Conservation (phyloP, 23 red algal genomes). For the Chondrus crispus region DNA sequence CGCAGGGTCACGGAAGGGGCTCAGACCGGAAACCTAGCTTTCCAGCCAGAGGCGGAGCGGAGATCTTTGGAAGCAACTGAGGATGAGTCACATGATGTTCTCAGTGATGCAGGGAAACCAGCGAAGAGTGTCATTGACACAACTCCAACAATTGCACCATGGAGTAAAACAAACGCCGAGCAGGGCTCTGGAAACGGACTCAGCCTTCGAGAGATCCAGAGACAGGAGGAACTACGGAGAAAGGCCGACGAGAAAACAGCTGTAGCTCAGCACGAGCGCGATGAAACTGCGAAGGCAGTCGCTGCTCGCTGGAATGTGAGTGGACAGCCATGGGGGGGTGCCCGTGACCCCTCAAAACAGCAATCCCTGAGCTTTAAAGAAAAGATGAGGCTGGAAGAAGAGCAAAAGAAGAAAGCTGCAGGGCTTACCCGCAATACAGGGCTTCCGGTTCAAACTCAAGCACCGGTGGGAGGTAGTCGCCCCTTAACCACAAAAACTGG, state of each 20-base stretch:
- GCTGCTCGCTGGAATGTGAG: slow-evolving; percentile 20
- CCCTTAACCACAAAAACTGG: slow-evolving; percentile 34
- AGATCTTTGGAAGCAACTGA: too few relatives aligned
- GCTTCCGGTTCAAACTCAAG: background rate
- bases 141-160: slow-evolving; percentile 28
- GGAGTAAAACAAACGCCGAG: slow-evolving; percentile 38
- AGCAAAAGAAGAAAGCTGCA: slow-evolving; percentile 26
- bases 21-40: too few relatives aligned
- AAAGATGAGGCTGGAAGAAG: slow-evolving; percentile 64
- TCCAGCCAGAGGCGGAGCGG: too few relatives aligned
- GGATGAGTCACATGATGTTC: background rate
- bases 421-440: background rate
- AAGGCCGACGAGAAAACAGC: slow-evolving; percentile 32
- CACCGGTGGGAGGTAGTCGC: background rate
- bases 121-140: background rate
- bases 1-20: too few relatives aligned
- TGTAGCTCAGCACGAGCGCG: background rate
- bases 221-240: slow-evolving; percentile 59
- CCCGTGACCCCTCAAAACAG: slow-evolving; percentile 26
- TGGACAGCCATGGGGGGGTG: slow-evolving; percentile 58
- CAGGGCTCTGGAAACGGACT: slow-evolving; percentile 41
- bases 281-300: slow-evolving; percentile 1
- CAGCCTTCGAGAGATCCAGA: slow-evolving; percentile 58
- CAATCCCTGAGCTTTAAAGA: slow-evolving; percentile 42
- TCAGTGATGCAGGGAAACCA: background rate